Evolutionary conservation across 2,329 filamentous ascomycete species (phyloP), one percentile per base, ranked within the genome.

Genomic region (Aspergillus glaucus): DNA sequence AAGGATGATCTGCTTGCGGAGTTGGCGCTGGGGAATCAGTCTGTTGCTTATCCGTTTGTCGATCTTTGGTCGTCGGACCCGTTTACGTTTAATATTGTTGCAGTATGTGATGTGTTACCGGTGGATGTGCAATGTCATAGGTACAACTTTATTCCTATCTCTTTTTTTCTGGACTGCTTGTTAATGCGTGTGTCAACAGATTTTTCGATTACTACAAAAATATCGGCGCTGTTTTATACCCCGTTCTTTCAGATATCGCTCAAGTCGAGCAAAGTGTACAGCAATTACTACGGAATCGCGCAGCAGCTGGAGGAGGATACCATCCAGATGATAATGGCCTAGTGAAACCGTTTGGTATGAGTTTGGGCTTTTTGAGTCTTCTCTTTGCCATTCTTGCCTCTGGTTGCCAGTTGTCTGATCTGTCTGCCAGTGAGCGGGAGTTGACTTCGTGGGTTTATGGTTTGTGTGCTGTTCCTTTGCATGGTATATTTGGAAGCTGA

Each of bases 391-490:
- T 81, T 12, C 68, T 84, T 26, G 80, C 80, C 5, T 82, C 79
- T 17, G 81, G 81, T 10, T 80, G 79, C 50, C 80, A 84, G 61
- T 78, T 78, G 47, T 82, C 79, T 15, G 73, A 75, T 24, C 61
- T 81, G 44, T 72, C 77, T 1, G 71, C 75, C 32, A 79, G 77
- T 55, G 78, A 83, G 57, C 70, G 80, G 47, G 79, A 84, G 60
- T 63, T 84, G 60, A 82, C 80, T 12, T 84, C 81, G 22, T 81
- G 82, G 64, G 79, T 84, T 49, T 84, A 82, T 61, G 73, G 77
- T 79, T 61, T 51, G 75, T 65, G 8, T 14, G 32, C 21, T 26
- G n/a, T 6, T 48, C 42, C 15, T n/a, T 39, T 12, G 9, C 15
- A 15, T 17, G 40, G 19, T 42, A 12, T n/a, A 6, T 2, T 12